Base-by-base conservation (phyloP, 1,139 yeast genomes). In the Pichia sp. region DNA sequence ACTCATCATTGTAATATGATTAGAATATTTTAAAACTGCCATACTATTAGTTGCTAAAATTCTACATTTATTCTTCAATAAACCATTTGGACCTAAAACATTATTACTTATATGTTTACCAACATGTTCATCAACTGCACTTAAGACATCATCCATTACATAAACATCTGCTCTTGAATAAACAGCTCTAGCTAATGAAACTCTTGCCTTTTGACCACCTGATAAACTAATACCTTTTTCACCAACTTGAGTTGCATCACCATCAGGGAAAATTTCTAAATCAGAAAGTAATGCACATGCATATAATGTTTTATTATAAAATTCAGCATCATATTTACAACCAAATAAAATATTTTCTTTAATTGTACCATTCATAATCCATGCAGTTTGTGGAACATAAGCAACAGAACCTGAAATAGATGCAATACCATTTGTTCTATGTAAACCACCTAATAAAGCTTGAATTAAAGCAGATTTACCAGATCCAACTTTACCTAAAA, bases 121-220 rank as follows among this genome's bases (percentile, higher is more conserved):
- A 55, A 89, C 96, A 65, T 92, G 96, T 58, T 90, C 95, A 68
- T 92, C 96, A 48, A 92, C 95, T 45, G 97, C 95, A 60, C 95
- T 85, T 47, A 92, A 74, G n/a, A 90, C 86, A 59, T 87, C 98
- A 65, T 92, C 98, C 48, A 92, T 68, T 46, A 92, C 70, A 62
- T 87, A 90, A 31, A 90, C 80, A 62, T 92, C 97, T 3, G 97
- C 95, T 56, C 97, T 78, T 2, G 97, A 81, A 64, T 92, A 92
- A 8, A 92, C 97, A 26, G 97, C 96, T 64, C 98, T 78, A 2
- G 97, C 97, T 51, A 92, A 73, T 2, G 95, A 80, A 43, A 92
- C 69, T 65, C 98, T 80, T 1, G 97, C 97, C 70, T 90, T 92
- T 65, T 92, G 97, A 39, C 98, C 98, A 49, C 98, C 98, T 40